Evolutionary conservation across 192 early-diverging fungal genomes (phyloP), one percentile per base, ranked within the genome.

Genomic region (Coemansia sp.): DNA sequence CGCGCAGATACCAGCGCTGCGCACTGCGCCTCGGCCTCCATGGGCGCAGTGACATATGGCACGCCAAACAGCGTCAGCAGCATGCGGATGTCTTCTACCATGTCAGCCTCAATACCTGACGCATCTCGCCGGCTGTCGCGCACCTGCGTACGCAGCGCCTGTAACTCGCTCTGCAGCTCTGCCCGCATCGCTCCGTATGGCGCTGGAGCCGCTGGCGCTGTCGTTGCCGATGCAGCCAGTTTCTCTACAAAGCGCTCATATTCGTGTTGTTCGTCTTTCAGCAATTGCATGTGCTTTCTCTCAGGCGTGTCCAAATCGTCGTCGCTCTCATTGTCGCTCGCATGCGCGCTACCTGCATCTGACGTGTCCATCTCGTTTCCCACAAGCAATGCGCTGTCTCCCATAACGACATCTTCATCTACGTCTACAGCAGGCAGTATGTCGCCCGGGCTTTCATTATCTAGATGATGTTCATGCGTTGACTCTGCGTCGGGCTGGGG

Each of bases 21-120:
- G 59, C 97, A 99, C 78, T 99, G 96, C 6, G 94, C 91, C 71
- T 99, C 97, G 4, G 97, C 97, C 82, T 99, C 97, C 89, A 92
- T 92, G 0, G 97, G 95, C 23, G 96, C 92, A 0, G 87, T 85
- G 39, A 98, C 82, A 68, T 89, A 99, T 10, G 97, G 97, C 26
- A 98, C 80, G 2, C 97, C 97, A 89, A 97, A 99, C 11, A 98
- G 72, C 54, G 82, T 74, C 26, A 98, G 78, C 18, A 99, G 73
- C 64, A 89, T 83, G 67, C 94, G 75, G 2, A 83, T 67, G 53
- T 84, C 83, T 18, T 75, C 69, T 1, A 79, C 70, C 78, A 84
- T 84, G 47, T 75, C 78, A 8, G 55, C 27, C 29, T 71, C 69
- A 16, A 81, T 16, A 3, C 65, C 69, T 2, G 74, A 68, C 12